phyloP scores from a whole-genome alignment of 1,284 basidiomycete genomes.

The Leccinum fuscescens region DNA sequence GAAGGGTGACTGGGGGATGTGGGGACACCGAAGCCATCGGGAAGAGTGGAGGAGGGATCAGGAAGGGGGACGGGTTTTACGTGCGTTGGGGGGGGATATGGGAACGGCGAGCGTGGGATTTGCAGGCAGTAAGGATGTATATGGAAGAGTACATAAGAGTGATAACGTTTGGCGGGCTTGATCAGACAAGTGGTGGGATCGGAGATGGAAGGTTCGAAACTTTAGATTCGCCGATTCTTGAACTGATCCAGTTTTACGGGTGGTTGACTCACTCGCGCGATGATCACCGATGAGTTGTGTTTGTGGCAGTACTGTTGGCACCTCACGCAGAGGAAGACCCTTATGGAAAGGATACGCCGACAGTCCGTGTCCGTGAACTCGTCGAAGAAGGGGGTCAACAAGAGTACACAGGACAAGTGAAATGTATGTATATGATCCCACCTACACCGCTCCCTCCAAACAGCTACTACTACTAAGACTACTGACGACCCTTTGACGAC shows the following conservation, averaged over 20 bases:
- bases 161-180: slow-evolving; percentile 33
- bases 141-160: slow-evolving; percentile 24
- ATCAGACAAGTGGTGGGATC: slow-evolving; percentile 27
- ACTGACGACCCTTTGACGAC: slow-evolving; percentile 33
- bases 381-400: slow-evolving; percentile 28
- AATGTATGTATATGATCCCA: slow-evolving; percentile 3
- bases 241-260: slow-evolving; percentile 1
- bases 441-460: not conserved
- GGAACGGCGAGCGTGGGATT: slow-evolving; percentile 25
- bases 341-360: slow-evolving; percentile 34
- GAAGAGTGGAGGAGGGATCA: slow-evolving; percentile 22
- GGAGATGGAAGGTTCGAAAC: slow-evolving; percentile 33
- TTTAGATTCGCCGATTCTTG: slow-evolving; percentile 32
- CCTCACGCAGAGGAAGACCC: slow-evolving; percentile 27
- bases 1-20: slow-evolving; percentile 17
- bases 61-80: slow-evolving; percentile 19
- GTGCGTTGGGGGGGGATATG: slow-evolving; percentile 9
- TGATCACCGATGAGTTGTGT: slow-evolving; percentile 27
- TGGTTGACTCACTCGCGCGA: slow-evolving; percentile 22
- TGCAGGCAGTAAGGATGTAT: slow-evolving; percentile 19
- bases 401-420: slow-evolving; percentile 28
- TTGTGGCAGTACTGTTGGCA: slow-evolving; percentile 28
- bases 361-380: slow-evolving; percentile 24
- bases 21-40: slow-evolving; percentile 21
- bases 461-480: not conserved